Conservation (phyloP, 2,329 filamentous ascomycete genomes). For the Amesomyces nigricolor region DNA sequence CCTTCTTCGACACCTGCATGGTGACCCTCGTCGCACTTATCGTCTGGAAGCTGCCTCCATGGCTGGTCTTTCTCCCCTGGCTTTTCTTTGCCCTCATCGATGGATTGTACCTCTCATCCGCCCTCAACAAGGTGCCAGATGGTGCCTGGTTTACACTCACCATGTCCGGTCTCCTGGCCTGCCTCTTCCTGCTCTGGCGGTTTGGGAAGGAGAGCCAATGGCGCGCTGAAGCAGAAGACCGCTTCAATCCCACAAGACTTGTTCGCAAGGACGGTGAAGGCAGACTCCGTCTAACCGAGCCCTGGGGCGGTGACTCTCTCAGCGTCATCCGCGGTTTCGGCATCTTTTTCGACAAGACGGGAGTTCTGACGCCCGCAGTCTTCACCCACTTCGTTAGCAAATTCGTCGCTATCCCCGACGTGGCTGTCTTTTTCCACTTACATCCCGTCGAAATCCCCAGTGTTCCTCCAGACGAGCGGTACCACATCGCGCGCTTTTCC, state of each 20-base stretch:
- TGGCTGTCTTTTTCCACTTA: constrained; percentile 71
- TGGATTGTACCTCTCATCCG: constrained; percentile 62
- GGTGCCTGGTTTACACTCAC: constrained; percentile 75
- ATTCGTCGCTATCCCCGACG: constrained; percentile 60
- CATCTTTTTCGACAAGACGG: constrained; percentile 75
- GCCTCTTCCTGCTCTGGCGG: constrained; percentile 67
- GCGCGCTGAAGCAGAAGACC: constrained; percentile 60
- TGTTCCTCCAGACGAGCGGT: constrained; percentile 44
- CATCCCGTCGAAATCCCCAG: constrained; percentile 56
- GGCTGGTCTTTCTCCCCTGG: constrained; percentile 56
- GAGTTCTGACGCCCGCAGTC: constrained; percentile 52
- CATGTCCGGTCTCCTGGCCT: constrained; percentile 56
- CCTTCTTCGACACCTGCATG: constrained; percentile 72
- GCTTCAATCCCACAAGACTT: constrained; percentile 44
- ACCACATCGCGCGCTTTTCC: constrained; percentile 38
- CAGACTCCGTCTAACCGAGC: constrained; percentile 9
- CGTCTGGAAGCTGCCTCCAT: constrained; percentile 60
- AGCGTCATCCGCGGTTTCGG: constrained; percentile 52
- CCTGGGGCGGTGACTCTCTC: constrained; percentile 39
- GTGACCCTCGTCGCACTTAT: constrained; percentile 65
- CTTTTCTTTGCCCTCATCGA: constrained; percentile 62
- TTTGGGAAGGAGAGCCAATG: constrained; percentile 76
- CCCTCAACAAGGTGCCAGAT: constrained; percentile 65
- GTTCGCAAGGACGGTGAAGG: constrained; percentile 20
- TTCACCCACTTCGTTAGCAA: constrained; percentile 70